Evolutionary conservation across 192 early-diverging fungal genomes (phyloP).

Genomic region (Linnemannia exigua): DNA sequence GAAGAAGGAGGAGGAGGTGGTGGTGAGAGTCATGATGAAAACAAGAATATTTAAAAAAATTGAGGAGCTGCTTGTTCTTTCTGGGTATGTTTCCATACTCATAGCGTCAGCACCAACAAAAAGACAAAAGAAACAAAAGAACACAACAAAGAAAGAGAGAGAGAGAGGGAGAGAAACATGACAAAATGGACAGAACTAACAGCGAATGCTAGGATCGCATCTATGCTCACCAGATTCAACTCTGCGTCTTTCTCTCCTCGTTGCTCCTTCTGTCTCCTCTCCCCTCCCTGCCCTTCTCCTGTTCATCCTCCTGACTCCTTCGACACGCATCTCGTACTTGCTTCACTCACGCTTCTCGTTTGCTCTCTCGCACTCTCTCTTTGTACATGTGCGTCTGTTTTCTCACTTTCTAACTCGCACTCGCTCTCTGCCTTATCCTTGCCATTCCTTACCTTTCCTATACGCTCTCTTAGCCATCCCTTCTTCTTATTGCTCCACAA

Average conservation of each 20-base stretch:
- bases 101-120: background rate
- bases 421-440: constrained; percentile 6
- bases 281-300: constrained; percentile 7
- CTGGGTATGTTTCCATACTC: background rate
- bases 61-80: constrained; percentile 1
- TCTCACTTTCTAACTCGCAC: background rate
- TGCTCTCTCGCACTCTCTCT: background rate
- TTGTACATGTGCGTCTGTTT: too few relatives aligned
- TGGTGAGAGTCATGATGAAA: background rate
- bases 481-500: constrained; percentile 9
- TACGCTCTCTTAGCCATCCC: background rate
- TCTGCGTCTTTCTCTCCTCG: constrained; percentile 11
- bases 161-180: background rate
- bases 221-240: constrained; percentile 9
- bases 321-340: constrained; percentile 1
- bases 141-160: background rate
- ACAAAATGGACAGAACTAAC: background rate
- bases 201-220: constrained; percentile 7
- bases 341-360: background rate
- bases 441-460: background rate
- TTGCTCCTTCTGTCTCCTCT: constrained; percentile 19
- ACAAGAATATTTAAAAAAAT: background rate
- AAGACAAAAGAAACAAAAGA: background rate
- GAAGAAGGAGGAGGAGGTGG: background rate
- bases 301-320: constrained; percentile 25